Base-by-base conservation (phyloP, 495 filamentous ascomycete species). In the Xylaria curta region DNA sequence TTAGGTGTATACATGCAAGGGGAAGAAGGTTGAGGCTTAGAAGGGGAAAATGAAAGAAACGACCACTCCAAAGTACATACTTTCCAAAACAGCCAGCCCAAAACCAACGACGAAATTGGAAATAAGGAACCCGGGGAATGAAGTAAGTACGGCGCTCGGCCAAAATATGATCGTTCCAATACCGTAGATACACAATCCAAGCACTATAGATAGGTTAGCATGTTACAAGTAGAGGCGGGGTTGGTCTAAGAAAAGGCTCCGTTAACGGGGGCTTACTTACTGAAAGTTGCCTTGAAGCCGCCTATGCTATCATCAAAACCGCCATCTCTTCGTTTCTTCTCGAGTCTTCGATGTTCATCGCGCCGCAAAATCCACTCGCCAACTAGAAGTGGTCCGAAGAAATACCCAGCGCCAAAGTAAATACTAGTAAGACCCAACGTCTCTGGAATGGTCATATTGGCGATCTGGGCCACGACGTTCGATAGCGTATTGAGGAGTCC, bases 401-500 rank as follows among this genome's bases (percentile, higher is more conserved):
- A 86, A 77, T 93, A 92, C 0, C 89, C 89, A 21, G 82, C 80
- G 73, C 75, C 81, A 76, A 84, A 85, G 69, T 85, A 85, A 15
- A 83, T 80, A 17, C 78, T 79, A 17, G 78, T 79, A 31, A 85
- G 74, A 4, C 81, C 81, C 19, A 85, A 69, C 8, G 78, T 81
- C 69, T 85, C 78, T 36, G 79, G 76, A 4, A 74, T 71, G 36
- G 75, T 81, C 73, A 83, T 78, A 24, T 74, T 36, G 7, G 83
- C 80, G 9, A 89, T 78, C 28, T 70, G 62, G 26, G 82, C 78
- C 33, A 87, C 91, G 72, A 66, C 84, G 65, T 83, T 80, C 75
- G 96, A 95, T 54, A 97, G 85, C 0, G 89, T 89, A 72, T 92
- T 90, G 13, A 97, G 85, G 36, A 97, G 86, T 17, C 94, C 93